These are phyloP conservation scores for Spiraea crenata DNA, from an alignment of 331 rosid genomes.

Conservation along the genomic window DNA sequence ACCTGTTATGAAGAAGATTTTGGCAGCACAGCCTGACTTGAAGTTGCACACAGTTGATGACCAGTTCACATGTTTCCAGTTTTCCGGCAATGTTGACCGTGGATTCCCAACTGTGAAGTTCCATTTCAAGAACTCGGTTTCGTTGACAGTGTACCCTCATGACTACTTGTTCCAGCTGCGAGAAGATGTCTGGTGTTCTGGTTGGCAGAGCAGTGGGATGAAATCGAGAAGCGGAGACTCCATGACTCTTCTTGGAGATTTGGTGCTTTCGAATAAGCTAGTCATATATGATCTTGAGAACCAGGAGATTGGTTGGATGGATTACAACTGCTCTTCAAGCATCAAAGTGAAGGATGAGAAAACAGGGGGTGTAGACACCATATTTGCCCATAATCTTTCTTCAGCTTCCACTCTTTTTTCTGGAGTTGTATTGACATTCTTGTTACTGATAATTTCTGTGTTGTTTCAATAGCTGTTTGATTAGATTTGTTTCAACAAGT, in stretches of 20 bases:
- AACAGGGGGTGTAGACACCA: constrained; percentile 44
- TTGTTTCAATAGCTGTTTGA: constrained; percentile 20
- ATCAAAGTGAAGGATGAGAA: constrained; percentile 64
- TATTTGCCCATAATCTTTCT: constrained; percentile 56
- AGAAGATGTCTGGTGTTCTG: constrained; percentile 54
- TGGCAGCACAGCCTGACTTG: constrained; percentile 19
- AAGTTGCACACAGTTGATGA: constrained; percentile 19
- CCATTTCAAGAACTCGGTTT: constrained; percentile 54
- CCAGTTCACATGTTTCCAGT: constrained; percentile 19
- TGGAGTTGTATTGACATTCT: constrained; percentile 45
- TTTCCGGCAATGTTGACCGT: constrained; percentile 39
- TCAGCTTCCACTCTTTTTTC: constrained; percentile 43
- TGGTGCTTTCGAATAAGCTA: constrained; percentile 85
- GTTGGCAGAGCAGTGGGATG: constrained; percentile 74
- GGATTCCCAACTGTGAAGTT: constrained; percentile 71
- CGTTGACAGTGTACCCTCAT: constrained; percentile 54
- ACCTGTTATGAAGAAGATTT: constrained; percentile 3
- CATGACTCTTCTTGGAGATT: constrained; percentile 80
- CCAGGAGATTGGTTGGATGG: constrained; percentile 74
- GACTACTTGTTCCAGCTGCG: constrained; percentile 61
- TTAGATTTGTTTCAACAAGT: constrained; percentile 19
- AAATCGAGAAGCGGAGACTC: constrained; percentile 51
- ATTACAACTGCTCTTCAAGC: constrained; percentile 71
- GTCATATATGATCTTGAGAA: constrained; percentile 75
- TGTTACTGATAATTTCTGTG: constrained; percentile 42